Percentiles rank a stretch among this genome's conserved stretches.
Conservation (phyloP, 2,329 filamentous ascomycete species). For the Fusarium neocosmosporiellum region DNA sequence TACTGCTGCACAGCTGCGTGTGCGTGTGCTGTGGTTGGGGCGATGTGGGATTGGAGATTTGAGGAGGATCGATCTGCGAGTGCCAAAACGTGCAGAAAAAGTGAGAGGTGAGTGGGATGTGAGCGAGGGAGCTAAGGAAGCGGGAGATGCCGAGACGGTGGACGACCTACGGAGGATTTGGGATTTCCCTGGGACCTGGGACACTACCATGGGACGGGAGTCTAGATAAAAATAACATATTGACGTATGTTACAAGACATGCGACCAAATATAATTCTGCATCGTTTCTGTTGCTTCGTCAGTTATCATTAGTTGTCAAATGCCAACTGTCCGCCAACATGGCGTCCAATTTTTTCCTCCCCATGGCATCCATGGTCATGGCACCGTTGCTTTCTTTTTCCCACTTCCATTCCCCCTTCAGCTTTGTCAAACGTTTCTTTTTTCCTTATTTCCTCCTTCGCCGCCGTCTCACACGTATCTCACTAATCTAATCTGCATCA, state of each 20-base stretch:
- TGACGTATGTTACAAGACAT: neutral
- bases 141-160: conserved; percentile 26
- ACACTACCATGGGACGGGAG: conserved; percentile 1
- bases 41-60: conserved; percentile 11
- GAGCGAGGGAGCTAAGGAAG: conserved; percentile 19
- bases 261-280: neutral
- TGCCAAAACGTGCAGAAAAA: conserved; percentile 24
- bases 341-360: neutral
- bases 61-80: conserved; percentile 25
- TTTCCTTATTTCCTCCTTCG: conserved; percentile 24
- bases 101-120: conserved; percentile 22
- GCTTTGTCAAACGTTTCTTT: conserved; percentile 19
- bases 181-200: neutral
- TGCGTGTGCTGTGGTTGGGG: conserved; percentile 12
- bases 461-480: conserved; percentile 24
- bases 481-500: conserved; percentile 14
- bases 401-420: neutral
- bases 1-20: neutral
- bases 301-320: neutral
- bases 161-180: neutral
- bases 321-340: neutral
- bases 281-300: neutral
- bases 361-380: neutral
- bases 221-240: conserved; percentile 9
- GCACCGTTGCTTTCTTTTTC: conserved; percentile 24